phyloP scores from a whole-genome alignment of 305 asterid species.

The Fraxinus xanthoxyloides region DNA sequence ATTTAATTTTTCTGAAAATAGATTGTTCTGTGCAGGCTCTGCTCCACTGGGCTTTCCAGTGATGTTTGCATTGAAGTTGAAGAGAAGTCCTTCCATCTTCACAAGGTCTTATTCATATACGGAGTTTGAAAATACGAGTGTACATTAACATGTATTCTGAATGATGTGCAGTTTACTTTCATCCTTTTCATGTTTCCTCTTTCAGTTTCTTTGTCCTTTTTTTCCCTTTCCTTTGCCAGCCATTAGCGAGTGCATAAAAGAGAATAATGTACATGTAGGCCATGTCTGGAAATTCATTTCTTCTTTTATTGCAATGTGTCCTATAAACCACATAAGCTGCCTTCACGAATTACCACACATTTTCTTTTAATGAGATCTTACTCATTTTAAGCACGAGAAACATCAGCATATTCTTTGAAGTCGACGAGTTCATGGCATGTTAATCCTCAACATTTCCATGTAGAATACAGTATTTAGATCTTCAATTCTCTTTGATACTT shows the following conservation, averaged over 20 bases:
- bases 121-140: neutral
- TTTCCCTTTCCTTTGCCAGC: neutral
- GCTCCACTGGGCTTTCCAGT: conserved; percentile 49
- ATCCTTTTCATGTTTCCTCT: neutral
- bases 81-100: conserved; percentile 49
- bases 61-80: conserved; percentile 48
- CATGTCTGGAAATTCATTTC: neutral
- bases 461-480: neutral
- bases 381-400: neutral
- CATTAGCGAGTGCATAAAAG: neutral
- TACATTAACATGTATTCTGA: neutral
- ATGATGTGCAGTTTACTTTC: neutral
- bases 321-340: neutral
- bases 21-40: conserved; percentile 37
- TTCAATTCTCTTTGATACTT: neutral
- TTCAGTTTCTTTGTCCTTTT: neutral
- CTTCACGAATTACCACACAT: neutral
- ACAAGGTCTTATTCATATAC: conserved; percentile 37
- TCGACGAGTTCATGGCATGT: neutral
- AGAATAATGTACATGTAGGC: neutral
- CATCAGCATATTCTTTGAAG: neutral
- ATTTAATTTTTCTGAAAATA: neutral
- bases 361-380: neutral
- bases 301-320: neutral
- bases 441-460: neutral